A percentile compares a stretch with the other conserved stretches of the same genome.
Conservation (phyloP, 78 protist species). For the Dictyostelium firmibasis region DNA sequence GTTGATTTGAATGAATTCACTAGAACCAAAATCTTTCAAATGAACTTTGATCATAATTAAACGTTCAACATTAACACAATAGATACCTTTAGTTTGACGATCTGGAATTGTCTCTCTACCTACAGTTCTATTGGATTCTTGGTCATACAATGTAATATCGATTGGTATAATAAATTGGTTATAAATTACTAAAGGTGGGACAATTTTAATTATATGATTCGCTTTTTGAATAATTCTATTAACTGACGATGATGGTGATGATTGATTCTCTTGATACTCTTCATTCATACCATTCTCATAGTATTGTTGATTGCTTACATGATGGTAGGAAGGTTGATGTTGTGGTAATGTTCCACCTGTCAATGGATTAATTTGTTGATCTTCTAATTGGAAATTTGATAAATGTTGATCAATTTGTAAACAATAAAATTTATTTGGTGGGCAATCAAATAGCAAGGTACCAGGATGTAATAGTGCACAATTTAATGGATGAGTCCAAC, state of each 20-base stretch:
- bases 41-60: conserved; percentile 18
- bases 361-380: background rate
- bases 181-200: conserved; percentile 43
- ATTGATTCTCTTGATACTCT: background rate
- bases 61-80: conserved; percentile 12
- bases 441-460: conserved; percentile 13
- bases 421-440: conserved; percentile 21
- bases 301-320: background rate
- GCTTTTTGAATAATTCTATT: background rate
- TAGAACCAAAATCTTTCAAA: background rate
- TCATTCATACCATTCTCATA: background rate
- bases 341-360: background rate
- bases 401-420: conserved; percentile 38
- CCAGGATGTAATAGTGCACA: background rate
- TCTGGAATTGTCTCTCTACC: background rate
- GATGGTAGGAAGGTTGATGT: conserved; percentile 3
- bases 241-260: background rate
- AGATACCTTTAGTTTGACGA: background rate
- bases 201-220: conserved; percentile 44
- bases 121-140: background rate
- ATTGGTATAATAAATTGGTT: background rate
- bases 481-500: background rate
- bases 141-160: background rate
- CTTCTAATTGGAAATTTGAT: conserved; percentile 1
- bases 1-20: conserved; percentile 33